Base-by-base conservation (phyloP, 331 rosid species). In the Quercus tomentella region DNA sequence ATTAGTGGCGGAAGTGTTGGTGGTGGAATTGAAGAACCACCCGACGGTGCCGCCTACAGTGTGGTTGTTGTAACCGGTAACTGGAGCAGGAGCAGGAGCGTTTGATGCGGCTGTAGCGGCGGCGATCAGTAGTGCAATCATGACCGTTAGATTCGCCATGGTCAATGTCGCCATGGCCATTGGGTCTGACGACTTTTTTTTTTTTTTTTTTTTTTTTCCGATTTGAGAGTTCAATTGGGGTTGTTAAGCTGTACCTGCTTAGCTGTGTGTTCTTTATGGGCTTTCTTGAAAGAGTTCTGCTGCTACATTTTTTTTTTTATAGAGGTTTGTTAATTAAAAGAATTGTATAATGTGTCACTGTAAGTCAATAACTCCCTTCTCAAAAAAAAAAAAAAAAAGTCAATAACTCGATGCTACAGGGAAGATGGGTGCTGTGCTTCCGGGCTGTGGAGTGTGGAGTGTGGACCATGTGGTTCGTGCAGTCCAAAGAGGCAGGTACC, bases 1-100 rank as follows among this genome's bases (percentile, higher is more conserved):
- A 78, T 92, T 91, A 3, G 92, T 25, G 76, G 91, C 86, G 67
- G 99, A 20, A 4, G 88, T 67, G 83, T 86, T 89, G 80, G 89
- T 82, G 79, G 90, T 77, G 77, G 90, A n/a, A 84, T 93, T 87
- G 90, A 93, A 95, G 85, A 78, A 77, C 99, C 97, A 95, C 6
- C 99, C 99, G 62, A 82, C 72, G 56, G 74, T 7, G 67, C 82
- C 93, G 21, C 99, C 99, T 0, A 95, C 97, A 0, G 99, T 95
- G 92, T 93, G 89, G 60, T 93, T 95, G 62, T 85, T 65, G 83
- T 93, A 92, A 5, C 77, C 88, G 58, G 83, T 82, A 1, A 85
- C 49, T 16, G 84, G 81, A 51, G 17, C 54, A 49, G 54, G 5
- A 49, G 54, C 54, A 49, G 82, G 55, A 2, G 80, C 73, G 2